Percentiles rank a stretch among this genome's conserved stretches.
Evolutionary conservation across 2,329 filamentous ascomycete species (phyloP).

Genomic region (Diaporthe vaccinii): DNA sequence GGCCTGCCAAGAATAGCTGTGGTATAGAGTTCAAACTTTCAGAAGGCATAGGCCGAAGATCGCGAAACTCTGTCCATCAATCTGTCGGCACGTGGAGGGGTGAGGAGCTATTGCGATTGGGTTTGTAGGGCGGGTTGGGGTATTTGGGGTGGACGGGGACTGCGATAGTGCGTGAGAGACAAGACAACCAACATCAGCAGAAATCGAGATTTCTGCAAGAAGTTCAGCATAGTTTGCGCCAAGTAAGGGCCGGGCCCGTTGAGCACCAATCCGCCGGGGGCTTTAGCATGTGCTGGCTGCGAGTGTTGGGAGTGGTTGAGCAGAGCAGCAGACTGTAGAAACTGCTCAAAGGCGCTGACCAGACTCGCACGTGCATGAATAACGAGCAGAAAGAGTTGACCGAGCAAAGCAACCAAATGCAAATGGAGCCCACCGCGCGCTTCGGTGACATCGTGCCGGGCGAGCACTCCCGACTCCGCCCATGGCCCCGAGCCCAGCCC

Average conservation of each 20-base stretch:
- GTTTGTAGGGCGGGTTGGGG: conserved; percentile 5
- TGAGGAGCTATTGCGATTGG: conserved; percentile 30
- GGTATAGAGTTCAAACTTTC: conserved; percentile 16
- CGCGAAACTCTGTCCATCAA: conserved; percentile 30
- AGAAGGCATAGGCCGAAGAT: conserved; percentile 32
- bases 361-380: conserved; percentile 1
- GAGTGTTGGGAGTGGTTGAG: background rate
- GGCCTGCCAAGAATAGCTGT: conserved; percentile 24
- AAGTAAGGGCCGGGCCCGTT: background rate
- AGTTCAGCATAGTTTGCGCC: conserved; percentile 12
- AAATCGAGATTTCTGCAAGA: conserved; percentile 19
- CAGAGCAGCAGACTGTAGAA: background rate
- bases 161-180: background rate
- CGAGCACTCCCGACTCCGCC: conserved; percentile 24
- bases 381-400: background rate
- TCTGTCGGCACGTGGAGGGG: conserved; percentile 19
- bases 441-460: conserved; percentile 34
- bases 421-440: background rate
- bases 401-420: background rate
- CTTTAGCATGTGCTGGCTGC: conserved; percentile 11
- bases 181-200: conserved; percentile 17
- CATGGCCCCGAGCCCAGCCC: background rate
- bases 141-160: background rate
- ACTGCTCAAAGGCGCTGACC: background rate
- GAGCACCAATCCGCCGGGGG: background rate